Evolutionary conservation across 192 early-diverging fungal species (phyloP).

Genomic region (Mortierella hygrophila): DNA sequence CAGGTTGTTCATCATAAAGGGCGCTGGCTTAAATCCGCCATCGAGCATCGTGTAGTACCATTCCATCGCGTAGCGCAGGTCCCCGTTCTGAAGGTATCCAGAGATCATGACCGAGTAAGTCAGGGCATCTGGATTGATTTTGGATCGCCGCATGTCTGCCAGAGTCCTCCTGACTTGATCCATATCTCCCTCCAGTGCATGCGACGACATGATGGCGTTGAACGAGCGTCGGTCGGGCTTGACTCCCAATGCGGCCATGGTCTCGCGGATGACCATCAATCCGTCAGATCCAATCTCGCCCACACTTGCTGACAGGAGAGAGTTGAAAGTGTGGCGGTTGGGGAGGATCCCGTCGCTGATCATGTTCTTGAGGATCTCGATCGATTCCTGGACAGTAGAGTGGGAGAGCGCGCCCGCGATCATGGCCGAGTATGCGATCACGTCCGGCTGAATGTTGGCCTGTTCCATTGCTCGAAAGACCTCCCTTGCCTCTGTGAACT

Average conservation of each 20-base stretch:
- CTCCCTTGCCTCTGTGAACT: slow-evolving; percentile 42
- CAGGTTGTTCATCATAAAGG: slow-evolving; percentile 38
- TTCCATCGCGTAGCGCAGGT: slow-evolving; percentile 47
- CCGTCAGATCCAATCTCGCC: slow-evolving; percentile 32
- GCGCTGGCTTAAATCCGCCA: slow-evolving; percentile 14
- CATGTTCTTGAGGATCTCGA: slow-evolving; percentile 44
- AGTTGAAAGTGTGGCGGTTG: slow-evolving; percentile 47
- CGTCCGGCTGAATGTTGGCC: slow-evolving; percentile 49
- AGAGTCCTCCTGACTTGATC: slow-evolving; percentile 28
- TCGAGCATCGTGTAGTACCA: slow-evolving; percentile 55
- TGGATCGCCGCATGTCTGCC: slow-evolving; percentile 33
- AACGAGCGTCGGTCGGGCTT: slow-evolving; percentile 45
- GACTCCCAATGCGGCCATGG: slow-evolving; percentile 32
- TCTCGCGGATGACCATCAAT: slow-evolving; percentile 30
- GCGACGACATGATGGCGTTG: slow-evolving; percentile 42
- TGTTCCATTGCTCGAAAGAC: slow-evolving; percentile 38
- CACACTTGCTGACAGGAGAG: slow-evolving; percentile 36
- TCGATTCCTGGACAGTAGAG: slow-evolving; percentile 28
- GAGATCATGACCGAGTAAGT: slow-evolving; percentile 52
- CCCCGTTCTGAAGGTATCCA: slow-evolving; percentile 49
- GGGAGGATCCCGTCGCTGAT: slow-evolving; percentile 40
- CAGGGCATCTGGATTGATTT: slow-evolving; percentile 29
- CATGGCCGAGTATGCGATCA: slow-evolving; percentile 48
- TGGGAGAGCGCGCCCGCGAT: slow-evolving; percentile 33
- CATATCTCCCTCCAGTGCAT: slow-evolving; percentile 45